A percentile compares a stretch with the other conserved stretches of the same genome.
phyloP scores from a whole-genome alignment of 352 stramenopile species.

The Phytophthora citrophthora region DNA sequence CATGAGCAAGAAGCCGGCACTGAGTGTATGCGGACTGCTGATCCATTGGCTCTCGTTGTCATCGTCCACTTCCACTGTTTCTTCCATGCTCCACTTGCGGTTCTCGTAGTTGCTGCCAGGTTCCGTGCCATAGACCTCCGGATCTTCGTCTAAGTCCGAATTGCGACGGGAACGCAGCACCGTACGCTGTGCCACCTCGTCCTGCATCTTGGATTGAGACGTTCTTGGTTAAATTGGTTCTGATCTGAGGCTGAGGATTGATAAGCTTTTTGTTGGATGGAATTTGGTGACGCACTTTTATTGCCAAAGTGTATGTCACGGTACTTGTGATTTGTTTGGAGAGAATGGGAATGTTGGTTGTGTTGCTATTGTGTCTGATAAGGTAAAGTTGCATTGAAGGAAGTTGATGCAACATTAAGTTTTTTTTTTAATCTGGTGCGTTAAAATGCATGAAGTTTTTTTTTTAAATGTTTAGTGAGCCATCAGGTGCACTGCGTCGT shows the following conservation, averaged over 20 bases:
- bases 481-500: constrained; percentile 88
- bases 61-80: constrained; percentile 76
- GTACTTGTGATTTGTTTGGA: constrained; percentile 2
- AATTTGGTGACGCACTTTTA: constrained; percentile 29
- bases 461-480: constrained; percentile 49
- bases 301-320: constrained; percentile 17
- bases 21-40: constrained; percentile 85
- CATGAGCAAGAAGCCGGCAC: constrained; percentile 81
- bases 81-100: constrained; percentile 87
- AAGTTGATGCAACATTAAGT: too few relatives aligned
- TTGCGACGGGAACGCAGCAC: constrained; percentile 63
- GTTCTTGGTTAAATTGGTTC: constrained; percentile 2
- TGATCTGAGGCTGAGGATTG: constrained; percentile 25
- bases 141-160: constrained; percentile 55
- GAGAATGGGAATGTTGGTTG: neutral
- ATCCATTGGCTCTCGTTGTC: constrained; percentile 83
- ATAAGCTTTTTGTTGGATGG: constrained; percentile 33
- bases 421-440: too few relatives aligned
- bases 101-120: constrained; percentile 73
- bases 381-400: neutral
- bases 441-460: neutral
- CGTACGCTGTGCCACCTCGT: constrained; percentile 43
- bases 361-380: constrained; percentile 27
- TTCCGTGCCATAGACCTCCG: constrained; percentile 53
- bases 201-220: constrained; percentile 19